A percentile compares a stretch with the other conserved stretches of the same genome.
Conservation (phyloP, 352 stramenopile genomes). For the Lagenidium giganteum region DNA sequence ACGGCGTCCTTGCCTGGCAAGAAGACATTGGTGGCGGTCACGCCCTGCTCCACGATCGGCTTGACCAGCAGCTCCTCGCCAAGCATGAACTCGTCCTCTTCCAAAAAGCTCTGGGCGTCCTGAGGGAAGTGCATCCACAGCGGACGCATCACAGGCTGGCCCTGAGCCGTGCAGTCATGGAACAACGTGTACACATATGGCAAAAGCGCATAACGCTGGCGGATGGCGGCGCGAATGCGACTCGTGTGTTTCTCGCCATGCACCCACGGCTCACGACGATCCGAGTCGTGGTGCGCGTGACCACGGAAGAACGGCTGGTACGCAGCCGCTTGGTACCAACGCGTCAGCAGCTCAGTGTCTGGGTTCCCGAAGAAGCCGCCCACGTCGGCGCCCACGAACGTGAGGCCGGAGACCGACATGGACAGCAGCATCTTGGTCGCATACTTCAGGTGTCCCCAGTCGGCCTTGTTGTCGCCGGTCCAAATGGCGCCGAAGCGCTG, state of each 20-base stretch:
- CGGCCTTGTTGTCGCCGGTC: conserved; percentile 97
- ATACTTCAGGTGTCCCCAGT: conserved; percentile 96
- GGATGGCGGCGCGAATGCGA: conserved; percentile 87
- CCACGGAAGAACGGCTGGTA: conserved; percentile 99
- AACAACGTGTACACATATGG: conserved; percentile 95
- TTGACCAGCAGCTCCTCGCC: conserved; percentile 95
- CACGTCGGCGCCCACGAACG: conserved; percentile 98
- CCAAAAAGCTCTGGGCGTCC: conserved; percentile 70
- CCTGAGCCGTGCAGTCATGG: conserved; percentile 38
- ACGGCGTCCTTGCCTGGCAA: conserved; percentile 72
- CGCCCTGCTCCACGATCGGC: conserved; percentile 88
- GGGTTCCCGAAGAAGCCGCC: conserved; percentile 99
- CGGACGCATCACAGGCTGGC: conserved; percentile 89
- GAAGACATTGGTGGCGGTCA: conserved; percentile 82
- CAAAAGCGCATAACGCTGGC: conserved; percentile 94
- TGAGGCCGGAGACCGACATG: conserved; percentile 93
- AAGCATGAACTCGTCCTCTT: conserved; percentile 96
- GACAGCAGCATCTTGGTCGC: conserved; percentile 97
- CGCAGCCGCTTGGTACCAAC: conserved; percentile 94
- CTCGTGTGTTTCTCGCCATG: conserved; percentile 94
- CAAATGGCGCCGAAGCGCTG: conserved; percentile 97
- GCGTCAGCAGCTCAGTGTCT: conserved; percentile 94
- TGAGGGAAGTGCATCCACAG: conserved; percentile 96
- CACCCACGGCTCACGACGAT: conserved; percentile 97
- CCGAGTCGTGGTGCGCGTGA: conserved; percentile 99